Conservation (phyloP, 1,284 basidiomycete genomes). For the Macrocybe sp. region DNA sequence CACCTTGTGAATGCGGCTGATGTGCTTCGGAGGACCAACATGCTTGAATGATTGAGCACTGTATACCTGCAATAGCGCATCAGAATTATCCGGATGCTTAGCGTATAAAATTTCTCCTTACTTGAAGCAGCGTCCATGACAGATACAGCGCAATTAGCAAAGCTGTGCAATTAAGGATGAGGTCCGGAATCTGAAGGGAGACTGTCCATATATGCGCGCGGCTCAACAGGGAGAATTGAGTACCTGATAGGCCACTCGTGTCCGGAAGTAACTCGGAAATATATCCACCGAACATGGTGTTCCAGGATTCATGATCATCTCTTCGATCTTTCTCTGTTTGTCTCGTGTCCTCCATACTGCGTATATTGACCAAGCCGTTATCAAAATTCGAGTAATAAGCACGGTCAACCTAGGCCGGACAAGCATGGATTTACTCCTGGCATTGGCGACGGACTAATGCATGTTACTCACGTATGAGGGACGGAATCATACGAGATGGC, state of each 20-base stretch:
- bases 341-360: constrained; percentile 40
- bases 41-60: constrained; percentile 44
- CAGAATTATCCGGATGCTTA: constrained; percentile 4
- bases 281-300: constrained; percentile 46
- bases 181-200: constrained; percentile 38
- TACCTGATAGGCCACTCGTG: constrained; percentile 39
- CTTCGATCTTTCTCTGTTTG: constrained; percentile 28
- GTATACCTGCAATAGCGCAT: constrained; percentile 31
- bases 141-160: constrained; percentile 37
- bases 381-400: constrained; percentile 39
- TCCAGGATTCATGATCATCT: constrained; percentile 32
- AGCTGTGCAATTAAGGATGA: constrained; percentile 40
- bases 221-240: constrained; percentile 1
- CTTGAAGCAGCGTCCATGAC: constrained; percentile 43
- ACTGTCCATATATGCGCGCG: neutral
- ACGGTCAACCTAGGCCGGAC: constrained; percentile 36
- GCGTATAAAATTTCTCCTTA: constrained; percentile 15
- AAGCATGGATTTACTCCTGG: neutral
- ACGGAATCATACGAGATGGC: constrained; percentile 48
- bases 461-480: constrained; percentile 41
- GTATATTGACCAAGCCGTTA: constrained; percentile 48
- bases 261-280: constrained; percentile 39
- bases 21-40: constrained; percentile 45
- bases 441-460: neutral
- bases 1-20: constrained; percentile 49